Evolutionary conservation across 108 stramenopile species (phyloP).

Genomic region (Cylindrotheca fusiformis): DNA sequence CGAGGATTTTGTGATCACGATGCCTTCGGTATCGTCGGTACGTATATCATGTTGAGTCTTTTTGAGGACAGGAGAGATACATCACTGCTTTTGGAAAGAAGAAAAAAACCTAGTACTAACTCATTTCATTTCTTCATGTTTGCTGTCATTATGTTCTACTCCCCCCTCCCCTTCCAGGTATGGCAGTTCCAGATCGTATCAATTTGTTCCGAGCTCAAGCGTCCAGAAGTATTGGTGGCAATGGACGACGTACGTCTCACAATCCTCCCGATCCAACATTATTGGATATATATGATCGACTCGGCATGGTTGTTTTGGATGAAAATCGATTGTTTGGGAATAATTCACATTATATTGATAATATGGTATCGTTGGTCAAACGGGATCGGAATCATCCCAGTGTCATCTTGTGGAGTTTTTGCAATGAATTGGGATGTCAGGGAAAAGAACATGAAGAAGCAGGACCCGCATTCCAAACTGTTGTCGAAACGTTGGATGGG

Average conservation of each 20-base stretch:
- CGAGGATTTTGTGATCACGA: conserved; percentile 46
- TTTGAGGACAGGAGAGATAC: too few relatives aligned
- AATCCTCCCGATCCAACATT: conserved; percentile 41
- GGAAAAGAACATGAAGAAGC: conserved; percentile 18
- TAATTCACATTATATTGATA: conserved; percentile 25
- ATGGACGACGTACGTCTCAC: conserved; percentile 43
- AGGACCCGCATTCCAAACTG: conserved; percentile 29
- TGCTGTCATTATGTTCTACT: not conserved
- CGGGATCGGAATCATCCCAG: conserved; percentile 53
- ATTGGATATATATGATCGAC: conserved; percentile 37
- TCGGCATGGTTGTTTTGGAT: conserved; percentile 49
- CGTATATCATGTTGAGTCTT: too few relatives aligned
- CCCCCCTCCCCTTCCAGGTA: conserved; percentile 2
- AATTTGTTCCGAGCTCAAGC: conserved; percentile 36
- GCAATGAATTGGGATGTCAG: conserved; percentile 41
- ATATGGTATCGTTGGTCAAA: conserved; percentile 27
- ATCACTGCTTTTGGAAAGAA: too few relatives aligned
- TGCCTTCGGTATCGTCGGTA: conserved; percentile 36
- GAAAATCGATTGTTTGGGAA: conserved; percentile 43
- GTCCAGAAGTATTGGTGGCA: conserved; percentile 36
- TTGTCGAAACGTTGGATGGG: conserved; percentile 25
- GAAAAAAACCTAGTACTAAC: too few relatives aligned
- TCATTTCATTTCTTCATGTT: too few relatives aligned
- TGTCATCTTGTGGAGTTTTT: conserved; percentile 44
- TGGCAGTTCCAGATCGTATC: conserved; percentile 42